A percentile compares a stretch with the other conserved stretches of the same genome.
Evolutionary conservation across 306 rosid species (phyloP).

Genomic region (Acacia crassicarpa): DNA sequence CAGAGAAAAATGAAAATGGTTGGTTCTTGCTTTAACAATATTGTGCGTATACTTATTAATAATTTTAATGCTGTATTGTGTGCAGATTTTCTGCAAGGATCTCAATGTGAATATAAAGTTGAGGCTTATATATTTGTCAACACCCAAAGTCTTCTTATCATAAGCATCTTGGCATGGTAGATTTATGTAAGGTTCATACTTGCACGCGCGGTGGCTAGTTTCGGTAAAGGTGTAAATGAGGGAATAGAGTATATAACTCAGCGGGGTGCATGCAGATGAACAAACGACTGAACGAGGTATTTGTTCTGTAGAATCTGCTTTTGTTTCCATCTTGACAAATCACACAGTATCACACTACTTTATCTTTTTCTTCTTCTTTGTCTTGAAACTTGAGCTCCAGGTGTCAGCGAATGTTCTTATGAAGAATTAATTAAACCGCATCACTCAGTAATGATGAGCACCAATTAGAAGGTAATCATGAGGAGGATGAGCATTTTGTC

Average conservation of each 20-base stretch:
- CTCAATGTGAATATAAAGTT: background rate
- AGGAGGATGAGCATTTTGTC: slow-evolving; percentile 32
- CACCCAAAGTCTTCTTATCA: slow-evolving; percentile 16
- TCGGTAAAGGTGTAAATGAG: background rate
- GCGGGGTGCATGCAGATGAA: slow-evolving; percentile 35
- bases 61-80: background rate
- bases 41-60: background rate
- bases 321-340: slow-evolving; percentile 42
- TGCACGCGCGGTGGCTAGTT: slow-evolving; percentile 14
- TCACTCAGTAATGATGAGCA: slow-evolving; percentile 47
- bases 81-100: background rate
- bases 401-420: slow-evolving; percentile 54
- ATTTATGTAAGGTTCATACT: background rate
- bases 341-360: slow-evolving; percentile 27
- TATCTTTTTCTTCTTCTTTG: slow-evolving; percentile 27
- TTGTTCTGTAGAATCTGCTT: slow-evolving; percentile 39
- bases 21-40: background rate
- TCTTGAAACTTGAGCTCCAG: slow-evolving; percentile 36
- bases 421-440: slow-evolving; percentile 33
- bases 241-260: background rate
- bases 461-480: slow-evolving; percentile 25
- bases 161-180: slow-evolving; percentile 21
- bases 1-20: background rate
- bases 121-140: slow-evolving; percentile 27
- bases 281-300: slow-evolving; percentile 43